Evolutionary conservation across 176 grass and related monocot genomes (phyloP), one percentile per base, ranked within the genome.

Genomic region (Bolboschoenus planiculmis): DNA sequence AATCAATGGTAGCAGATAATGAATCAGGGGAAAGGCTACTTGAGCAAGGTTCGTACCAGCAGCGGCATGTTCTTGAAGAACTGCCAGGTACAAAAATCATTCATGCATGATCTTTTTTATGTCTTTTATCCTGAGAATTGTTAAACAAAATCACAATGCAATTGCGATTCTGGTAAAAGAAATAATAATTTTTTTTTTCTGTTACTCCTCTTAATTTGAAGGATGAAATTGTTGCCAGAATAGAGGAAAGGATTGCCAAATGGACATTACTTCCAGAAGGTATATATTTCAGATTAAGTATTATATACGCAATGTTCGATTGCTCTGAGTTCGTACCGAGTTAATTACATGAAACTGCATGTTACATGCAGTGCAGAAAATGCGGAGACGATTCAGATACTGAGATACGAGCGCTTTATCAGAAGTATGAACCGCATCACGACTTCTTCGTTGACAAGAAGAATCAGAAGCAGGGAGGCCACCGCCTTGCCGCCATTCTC

Each of bases 201-300:
- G 24, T 57, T 78, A 54, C 5, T 60, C 0, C 11, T 61, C 3
- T n/a, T n/a, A n/a, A n/a, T n/a, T n/a, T 82, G 40, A 66, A 90
- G 90, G 92, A 92, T 75, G 64, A 83, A 70, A 53, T 92, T 56
- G 31, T 92, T 60, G 55, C 83, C 35, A 56, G 18, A 84, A 90
- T 92, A 55, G 90, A 92, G 78, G n/a, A 83, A 4, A 63, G 90
- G 31, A 88, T 92, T 54, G 81, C 90, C 40, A 78, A 77, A 15
- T 95, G 92, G 92, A 90, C 92, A 31, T 81, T 92, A 60, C 84
- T 92, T 65, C 87, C 90, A 77, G 67, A 48, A 79, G 87, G 92
- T 94, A 51, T 3, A 86, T 2, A 81, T n/a, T n/a, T n/a, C n/a
- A n/a, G n/a, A n/a, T n/a, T n/a, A n/a, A n/a, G n/a, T n/a, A n/a